Conservation (phyloP, 2,329 filamentous ascomycete species). For the Botrytis elliptica region DNA sequence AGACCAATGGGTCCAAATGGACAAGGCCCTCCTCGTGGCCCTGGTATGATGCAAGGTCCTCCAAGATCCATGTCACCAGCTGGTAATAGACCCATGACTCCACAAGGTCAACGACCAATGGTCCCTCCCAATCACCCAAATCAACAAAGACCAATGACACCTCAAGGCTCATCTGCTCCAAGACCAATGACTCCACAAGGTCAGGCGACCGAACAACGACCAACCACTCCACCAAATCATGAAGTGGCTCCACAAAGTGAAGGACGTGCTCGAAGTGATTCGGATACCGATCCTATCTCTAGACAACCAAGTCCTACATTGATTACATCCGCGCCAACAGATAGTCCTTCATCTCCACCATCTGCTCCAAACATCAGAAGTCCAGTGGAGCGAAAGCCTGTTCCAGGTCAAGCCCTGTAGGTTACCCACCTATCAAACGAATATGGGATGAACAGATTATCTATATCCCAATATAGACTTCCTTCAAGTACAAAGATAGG, state of each 20-base stretch:
- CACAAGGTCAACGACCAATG: slow-evolving; percentile 16
- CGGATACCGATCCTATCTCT: slow-evolving; percentile 28
- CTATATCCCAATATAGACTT: neutral
- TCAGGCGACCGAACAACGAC: neutral
- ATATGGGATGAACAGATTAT: slow-evolving; percentile 12
- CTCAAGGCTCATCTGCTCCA: neutral
- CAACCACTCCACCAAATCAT: slow-evolving; percentile 3
- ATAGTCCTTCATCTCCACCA: slow-evolving; percentile 15
- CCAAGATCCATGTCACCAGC: slow-evolving; percentile 23
- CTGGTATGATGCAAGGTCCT: slow-evolving; percentile 25
- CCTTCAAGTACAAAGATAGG: slow-evolving; percentile 18
- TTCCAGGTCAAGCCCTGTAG: slow-evolving; percentile 39
- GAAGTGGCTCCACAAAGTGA: slow-evolving; percentile 17
- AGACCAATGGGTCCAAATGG: slow-evolving; percentile 25
- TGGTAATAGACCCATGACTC: slow-evolving; percentile 22
- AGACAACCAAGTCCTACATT: slow-evolving; percentile 32
- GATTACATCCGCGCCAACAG: slow-evolving; percentile 27
- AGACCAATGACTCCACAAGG: slow-evolving; percentile 23
- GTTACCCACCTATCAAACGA: slow-evolving; percentile 12
- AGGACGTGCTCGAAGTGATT: slow-evolving; percentile 30
- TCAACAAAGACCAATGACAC: slow-evolving; percentile 23
- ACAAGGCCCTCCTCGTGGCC: slow-evolving; percentile 24
- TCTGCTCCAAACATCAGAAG: slow-evolving; percentile 19
- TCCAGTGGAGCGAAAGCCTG: slow-evolving; percentile 33
- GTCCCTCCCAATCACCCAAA: slow-evolving; percentile 4